A percentile compares a stretch with the other conserved stretches of the same genome.
These are phyloP conservation scores for Pyricularia pennisetigena DNA, from an alignment of 2,329 filamentous ascomycete species.

Conservation along the genomic window DNA sequence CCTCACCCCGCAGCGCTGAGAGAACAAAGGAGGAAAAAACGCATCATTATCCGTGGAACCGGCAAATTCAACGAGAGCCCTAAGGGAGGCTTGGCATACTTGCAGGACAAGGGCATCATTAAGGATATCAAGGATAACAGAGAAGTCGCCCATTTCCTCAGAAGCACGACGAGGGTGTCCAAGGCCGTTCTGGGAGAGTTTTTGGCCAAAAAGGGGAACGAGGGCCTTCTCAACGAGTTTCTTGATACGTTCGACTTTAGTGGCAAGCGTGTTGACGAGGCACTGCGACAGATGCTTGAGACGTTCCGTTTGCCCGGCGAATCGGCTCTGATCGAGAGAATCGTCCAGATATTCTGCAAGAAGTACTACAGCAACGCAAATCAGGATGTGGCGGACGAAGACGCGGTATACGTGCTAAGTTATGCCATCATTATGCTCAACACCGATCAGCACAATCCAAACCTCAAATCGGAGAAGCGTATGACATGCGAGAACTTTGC, in stretches of 20 bases:
- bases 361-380: slow-evolving; percentile 66
- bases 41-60: slow-evolving; percentile 77
- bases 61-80: slow-evolving; percentile 93
- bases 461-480: slow-evolving; percentile 65
- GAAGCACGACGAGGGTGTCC: slow-evolving; percentile 77
- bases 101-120: slow-evolving; percentile 81
- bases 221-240: slow-evolving; percentile 74
- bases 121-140: slow-evolving; percentile 61
- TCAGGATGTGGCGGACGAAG: slow-evolving; percentile 70
- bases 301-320: slow-evolving; percentile 92
- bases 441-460: slow-evolving; percentile 93
- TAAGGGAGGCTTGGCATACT: slow-evolving; percentile 76
- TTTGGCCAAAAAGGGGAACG: slow-evolving; percentile 83
- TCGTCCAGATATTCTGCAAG: slow-evolving; percentile 78
- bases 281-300: slow-evolving; percentile 75
- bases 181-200: slow-evolving; percentile 90
- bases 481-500: slow-evolving; percentile 82
- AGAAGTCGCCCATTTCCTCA: slow-evolving; percentile 79
- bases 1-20: slow-evolving; percentile 56
- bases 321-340: slow-evolving; percentile 83
- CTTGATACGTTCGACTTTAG: slow-evolving; percentile 81
- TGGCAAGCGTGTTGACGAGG: slow-evolving; percentile 82
- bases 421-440: slow-evolving; percentile 98
- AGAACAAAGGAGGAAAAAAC: slow-evolving; percentile 70
- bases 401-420: slow-evolving; percentile 80